Base-by-base conservation (phyloP, 225 moss, liverwort and hornwort genomes). In the Marchantia polymorpha region DNA sequence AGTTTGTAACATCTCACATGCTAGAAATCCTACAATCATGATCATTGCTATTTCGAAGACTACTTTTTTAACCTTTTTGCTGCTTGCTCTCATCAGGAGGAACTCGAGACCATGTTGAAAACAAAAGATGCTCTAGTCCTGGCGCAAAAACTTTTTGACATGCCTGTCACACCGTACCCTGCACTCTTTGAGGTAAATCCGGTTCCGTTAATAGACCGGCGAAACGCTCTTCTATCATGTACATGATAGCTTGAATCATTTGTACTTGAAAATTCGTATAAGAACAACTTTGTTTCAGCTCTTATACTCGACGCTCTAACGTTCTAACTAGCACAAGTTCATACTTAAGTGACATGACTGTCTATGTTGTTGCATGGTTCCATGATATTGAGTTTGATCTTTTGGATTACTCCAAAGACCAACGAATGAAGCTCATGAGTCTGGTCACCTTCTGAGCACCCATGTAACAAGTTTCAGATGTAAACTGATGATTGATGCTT, bases 131-230 rank as follows among this genome's bases (percentile, higher is more conserved):
- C 77, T 53, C 69, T 95, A 66, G 93, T 95, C 69, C 89, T 93
- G 73, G 95, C 95, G 6, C 92, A 95, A 59, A 95, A 93, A 68
- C 82, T 95, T 11, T 95, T 95, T 76, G 95, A 93, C 78, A 92
- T 95, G 92, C 89, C 93, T 6, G 88, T 95, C 13, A 92, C 90
- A 39, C 70, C 91, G 29, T 95, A 92, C 47, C 93, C 93, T 77
- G 83, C 92, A 68, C 83, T 95, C 72, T 93, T 91, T 74, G 93
- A 95, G 92, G 95, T 92, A 47, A 16, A 63, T 73, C 0, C 20
- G 54, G 20, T 20, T 64, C 1, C 13, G 27, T 29, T 1, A 0
- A 27, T 29, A 65, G 27, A 64, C 8, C 7, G 2, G 25, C 39
- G 5, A 39, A 39, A 5, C 5, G 39, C 39, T 39, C 3, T 39